These are phyloP conservation scores for Porcisia deanei DNA, from an alignment of 208 protist species.

Conservation along the genomic window DNA sequence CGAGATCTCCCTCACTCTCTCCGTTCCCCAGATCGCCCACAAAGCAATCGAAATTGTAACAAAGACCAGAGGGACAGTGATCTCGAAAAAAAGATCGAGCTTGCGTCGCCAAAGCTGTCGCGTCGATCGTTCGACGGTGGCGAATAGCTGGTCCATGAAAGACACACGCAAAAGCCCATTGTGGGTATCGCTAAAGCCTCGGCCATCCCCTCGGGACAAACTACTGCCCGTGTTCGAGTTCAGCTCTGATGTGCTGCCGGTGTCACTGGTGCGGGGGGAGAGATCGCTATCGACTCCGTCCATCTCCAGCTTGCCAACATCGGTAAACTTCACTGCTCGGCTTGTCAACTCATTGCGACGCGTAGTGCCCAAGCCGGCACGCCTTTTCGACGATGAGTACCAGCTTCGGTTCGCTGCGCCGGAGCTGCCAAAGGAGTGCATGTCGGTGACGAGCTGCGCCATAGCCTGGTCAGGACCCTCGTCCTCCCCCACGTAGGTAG, in stretches of 20 bases:
- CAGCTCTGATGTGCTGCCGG: neutral
- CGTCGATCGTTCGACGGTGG: conserved; percentile 27
- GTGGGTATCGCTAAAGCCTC: neutral
- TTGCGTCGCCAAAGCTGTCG: conserved; percentile 32
- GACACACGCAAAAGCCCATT: neutral
- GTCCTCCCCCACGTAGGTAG: neutral
- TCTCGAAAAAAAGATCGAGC: conserved; percentile 31
- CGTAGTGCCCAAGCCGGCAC: conserved; percentile 13
- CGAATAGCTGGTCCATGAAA: conserved; percentile 17
- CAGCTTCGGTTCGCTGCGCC: conserved; percentile 5
- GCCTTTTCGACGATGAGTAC: conserved; percentile 23
- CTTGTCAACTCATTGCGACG: conserved; percentile 11
- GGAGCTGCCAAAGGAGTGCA: neutral
- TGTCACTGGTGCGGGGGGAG: neutral
- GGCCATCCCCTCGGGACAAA: neutral
- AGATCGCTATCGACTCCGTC: neutral
- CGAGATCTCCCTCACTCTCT: conserved; percentile 15
- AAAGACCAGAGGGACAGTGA: conserved; percentile 50
- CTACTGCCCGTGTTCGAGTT: neutral
- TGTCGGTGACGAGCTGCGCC: neutral
- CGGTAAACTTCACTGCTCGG: neutral
- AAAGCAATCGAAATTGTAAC: conserved; percentile 37
- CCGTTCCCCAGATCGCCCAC: conserved; percentile 26
- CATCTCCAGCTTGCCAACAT: neutral
- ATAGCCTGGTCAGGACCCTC: neutral